These are phyloP conservation scores for Achlya hypogyna DNA, from an alignment of 352 stramenopile species.

Conservation along the genomic window DNA sequence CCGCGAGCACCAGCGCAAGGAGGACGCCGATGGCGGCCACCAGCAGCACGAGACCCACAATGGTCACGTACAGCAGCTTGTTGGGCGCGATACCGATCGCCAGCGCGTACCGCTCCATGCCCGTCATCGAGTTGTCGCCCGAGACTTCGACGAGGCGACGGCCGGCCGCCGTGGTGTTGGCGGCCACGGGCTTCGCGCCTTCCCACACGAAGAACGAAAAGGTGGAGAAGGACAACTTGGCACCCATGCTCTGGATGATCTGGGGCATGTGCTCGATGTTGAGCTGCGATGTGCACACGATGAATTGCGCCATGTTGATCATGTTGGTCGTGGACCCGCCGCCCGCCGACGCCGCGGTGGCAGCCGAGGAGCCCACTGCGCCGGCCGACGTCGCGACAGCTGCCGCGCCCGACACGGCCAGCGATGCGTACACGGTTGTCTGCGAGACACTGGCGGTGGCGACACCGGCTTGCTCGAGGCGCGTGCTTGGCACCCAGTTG, in stretches of 20 bases:
- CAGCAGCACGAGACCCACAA: conserved; percentile 50
- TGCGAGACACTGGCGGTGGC: conserved; percentile 7
- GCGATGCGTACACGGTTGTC: neutral
- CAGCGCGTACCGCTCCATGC: conserved; percentile 73
- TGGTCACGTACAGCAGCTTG: conserved; percentile 77
- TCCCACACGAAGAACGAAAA: conserved; percentile 24
- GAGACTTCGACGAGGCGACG: neutral
- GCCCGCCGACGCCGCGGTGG: neutral
- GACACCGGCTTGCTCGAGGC: neutral
- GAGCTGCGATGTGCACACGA: conserved; percentile 24
- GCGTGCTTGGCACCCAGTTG: conserved; percentile 10
- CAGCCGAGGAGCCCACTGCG: neutral
- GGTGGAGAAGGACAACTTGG: conserved; percentile 21
- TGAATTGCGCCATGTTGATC: conserved; percentile 69
- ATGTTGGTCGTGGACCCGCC: conserved; percentile 2
- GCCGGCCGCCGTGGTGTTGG: neutral
- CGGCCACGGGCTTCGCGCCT: conserved; percentile 12
- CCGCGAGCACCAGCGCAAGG: conserved; percentile 34
- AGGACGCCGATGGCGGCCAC: conserved; percentile 41
- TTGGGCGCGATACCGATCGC: conserved; percentile 62
- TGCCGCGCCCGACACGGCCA: conserved; percentile 1
- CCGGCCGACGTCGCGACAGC: neutral
- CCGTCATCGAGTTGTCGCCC: conserved; percentile 28
- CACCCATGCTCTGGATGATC: conserved; percentile 32
- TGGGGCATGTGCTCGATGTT: conserved; percentile 11